A percentile compares a stretch with the other conserved stretches of the same genome.
phyloP scores from a whole-genome alignment of 371 early-diverging fungal genomes.

The Mortierella sp. region DNA sequence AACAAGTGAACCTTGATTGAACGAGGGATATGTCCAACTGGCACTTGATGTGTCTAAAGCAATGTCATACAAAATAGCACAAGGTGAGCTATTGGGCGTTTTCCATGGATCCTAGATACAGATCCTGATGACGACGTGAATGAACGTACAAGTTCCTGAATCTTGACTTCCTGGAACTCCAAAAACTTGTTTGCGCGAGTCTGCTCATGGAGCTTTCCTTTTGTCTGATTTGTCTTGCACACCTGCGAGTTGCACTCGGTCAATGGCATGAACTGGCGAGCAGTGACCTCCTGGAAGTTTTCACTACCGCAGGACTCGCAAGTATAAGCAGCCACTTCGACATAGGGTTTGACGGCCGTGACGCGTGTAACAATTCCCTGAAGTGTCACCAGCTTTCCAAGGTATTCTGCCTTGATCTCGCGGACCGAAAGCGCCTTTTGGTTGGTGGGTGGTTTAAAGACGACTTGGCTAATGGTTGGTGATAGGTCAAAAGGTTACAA shows the following conservation, averaged over 20 bases:
- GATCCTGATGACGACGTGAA: not conserved
- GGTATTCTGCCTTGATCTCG: constrained; percentile 80
- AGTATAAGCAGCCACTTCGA: constrained; percentile 92
- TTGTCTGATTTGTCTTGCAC: constrained; percentile 87
- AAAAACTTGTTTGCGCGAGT: constrained; percentile 96
- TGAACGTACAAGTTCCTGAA: constrained; percentile 90
- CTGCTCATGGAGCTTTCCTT: constrained; percentile 93
- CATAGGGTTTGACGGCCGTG: constrained; percentile 95
- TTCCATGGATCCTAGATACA: not conserved
- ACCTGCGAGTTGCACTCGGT: constrained; percentile 89
- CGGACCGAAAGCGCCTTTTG: constrained; percentile 85
- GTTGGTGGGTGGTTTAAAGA: constrained; percentile 79
- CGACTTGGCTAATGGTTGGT: constrained; percentile 70
- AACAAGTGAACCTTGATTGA: constrained; percentile 93
- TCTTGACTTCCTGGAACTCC: constrained; percentile 94
- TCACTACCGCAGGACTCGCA: constrained; percentile 99
- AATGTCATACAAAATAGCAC: not conserved
- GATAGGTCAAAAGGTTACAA: not conserved
- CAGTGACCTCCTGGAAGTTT: constrained; percentile 96
- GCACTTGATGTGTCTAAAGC: constrained; percentile 92
- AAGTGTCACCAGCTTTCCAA: constrained; percentile 93
- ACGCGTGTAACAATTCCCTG: constrained; percentile 98
- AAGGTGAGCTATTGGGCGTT: not conserved
- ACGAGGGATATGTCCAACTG: constrained; percentile 98
- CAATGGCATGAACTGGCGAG: constrained; percentile 85